Base-by-base conservation (phyloP, 2,329 filamentous ascomycete species). In the Ophiocordyceps robertsii region DNA sequence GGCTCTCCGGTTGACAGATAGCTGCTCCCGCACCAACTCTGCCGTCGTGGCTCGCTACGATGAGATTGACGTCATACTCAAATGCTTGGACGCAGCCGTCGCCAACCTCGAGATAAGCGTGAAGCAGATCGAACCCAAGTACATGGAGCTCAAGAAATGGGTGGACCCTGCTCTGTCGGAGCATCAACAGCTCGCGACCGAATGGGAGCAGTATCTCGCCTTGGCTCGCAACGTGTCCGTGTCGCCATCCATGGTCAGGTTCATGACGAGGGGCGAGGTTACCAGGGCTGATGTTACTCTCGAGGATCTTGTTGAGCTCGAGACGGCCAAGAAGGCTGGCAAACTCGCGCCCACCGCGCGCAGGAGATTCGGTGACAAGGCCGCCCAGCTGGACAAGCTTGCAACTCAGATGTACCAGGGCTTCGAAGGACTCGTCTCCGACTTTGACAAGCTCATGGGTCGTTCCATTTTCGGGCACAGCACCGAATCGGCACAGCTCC, bases 1-100 rank as follows among this genome's bases (percentile, higher is more conserved):
- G 92, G 84, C 88, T 0, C 65, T 80, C 42, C 70, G 70, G 33
- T 65, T 93, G 30, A 72, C 82, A 7, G 76, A 81, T 24, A 79
- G 82, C 50, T 90, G 85, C 52, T 69, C 69, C 40, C 66, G 67
- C 40, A 81, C 87, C 66, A 77, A 80, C 41, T 66, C 69, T 41
- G 64, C 71, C 47, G 72, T 79, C 17, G 70, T 77, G 53, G 72
- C 80, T 43, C 74, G 84, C 49, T 83, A 86, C 55, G 68, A 70
- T 41, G 83, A 89, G 60, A 81, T 84, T 55, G 75, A 80, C 39
- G 77, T 84, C 41, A 88, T 94, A 59, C 72, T 86, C 55, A 79
- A 81, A 47, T 89, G 84, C 44, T 73, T 93, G 39, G 80, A 86
- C 48, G 85, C 92, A 24, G 92, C 90, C 7, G 79, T 95, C 19